Evolutionary conservation across 495 filamentous ascomycete species (phyloP).

Genomic region (Penicillium paradoxum): DNA sequence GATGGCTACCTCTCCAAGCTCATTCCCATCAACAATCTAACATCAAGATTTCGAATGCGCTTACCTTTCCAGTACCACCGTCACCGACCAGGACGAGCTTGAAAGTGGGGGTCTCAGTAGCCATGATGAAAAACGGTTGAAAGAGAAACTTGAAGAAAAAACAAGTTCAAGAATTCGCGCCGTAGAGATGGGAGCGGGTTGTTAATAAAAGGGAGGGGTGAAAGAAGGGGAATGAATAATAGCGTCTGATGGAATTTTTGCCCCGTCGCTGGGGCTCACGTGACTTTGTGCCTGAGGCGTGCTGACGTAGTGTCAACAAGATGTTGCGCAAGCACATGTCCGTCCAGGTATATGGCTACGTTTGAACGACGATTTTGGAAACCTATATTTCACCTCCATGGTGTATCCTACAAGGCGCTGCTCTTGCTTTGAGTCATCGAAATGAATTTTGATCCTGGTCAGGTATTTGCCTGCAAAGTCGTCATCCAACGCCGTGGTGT

Average conservation of each 20-base stretch:
- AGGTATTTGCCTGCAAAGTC: no score
- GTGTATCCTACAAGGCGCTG: no score
- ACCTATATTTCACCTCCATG: no score
- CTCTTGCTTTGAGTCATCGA: no score
- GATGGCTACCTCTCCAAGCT: not conserved
- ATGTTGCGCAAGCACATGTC: not conserved
- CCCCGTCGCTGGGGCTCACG: slow-evolving; percentile 38
- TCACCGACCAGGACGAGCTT: slow-evolving; percentile 99
- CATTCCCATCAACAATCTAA: slow-evolving; percentile 4
- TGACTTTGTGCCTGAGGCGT: slow-evolving; percentile 30
- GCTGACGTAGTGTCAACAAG: slow-evolving; percentile 24
- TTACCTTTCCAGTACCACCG: slow-evolving; percentile 99
- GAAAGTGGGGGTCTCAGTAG: slow-evolving; percentile 70
- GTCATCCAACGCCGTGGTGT: not conserved
- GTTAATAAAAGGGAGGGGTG: slow-evolving; percentile 19
- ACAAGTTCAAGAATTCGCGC: not conserved
- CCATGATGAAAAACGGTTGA: slow-evolving; percentile 49
- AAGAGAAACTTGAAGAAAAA: slow-evolving; percentile 3
- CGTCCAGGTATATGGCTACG: not conserved
- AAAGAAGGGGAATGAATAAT: slow-evolving; percentile 26
- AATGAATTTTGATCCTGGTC: no score
- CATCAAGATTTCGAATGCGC: slow-evolving; percentile 24
- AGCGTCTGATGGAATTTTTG: slow-evolving; percentile 46
- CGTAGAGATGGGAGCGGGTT: slow-evolving; percentile 10
- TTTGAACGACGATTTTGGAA: not conserved